phyloP scores from a whole-genome alignment of 768 basidiomycete species.

The Pulveroboletus ravenelii region DNA sequence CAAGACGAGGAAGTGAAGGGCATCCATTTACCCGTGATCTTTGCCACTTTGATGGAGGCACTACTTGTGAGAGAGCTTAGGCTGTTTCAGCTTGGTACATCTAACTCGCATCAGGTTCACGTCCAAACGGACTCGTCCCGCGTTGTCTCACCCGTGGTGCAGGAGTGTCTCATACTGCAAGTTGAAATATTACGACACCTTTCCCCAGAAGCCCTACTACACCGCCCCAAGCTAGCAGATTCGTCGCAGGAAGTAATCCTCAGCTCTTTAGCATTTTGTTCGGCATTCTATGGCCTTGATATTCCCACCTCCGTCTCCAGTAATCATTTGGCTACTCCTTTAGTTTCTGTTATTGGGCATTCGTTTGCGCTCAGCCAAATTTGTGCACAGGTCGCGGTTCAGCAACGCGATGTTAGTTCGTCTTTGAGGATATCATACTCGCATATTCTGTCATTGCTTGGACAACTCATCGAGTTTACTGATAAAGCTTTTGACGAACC shows the following conservation, averaged over 20 bases:
- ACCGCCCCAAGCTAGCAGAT: constrained; percentile 44
- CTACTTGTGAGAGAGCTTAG: constrained; percentile 46
- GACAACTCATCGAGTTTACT: constrained; percentile 44
- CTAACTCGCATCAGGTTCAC: constrained; percentile 29
- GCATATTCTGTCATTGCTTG: constrained; percentile 48
- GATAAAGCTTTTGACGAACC: constrained; percentile 30
- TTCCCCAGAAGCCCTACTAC: constrained; percentile 45
- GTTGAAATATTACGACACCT: constrained; percentile 51
- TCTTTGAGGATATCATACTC: constrained; percentile 48
- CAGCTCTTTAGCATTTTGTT: constrained; percentile 52
- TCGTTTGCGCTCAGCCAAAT: constrained; percentile 42
- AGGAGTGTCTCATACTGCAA: constrained; percentile 44
- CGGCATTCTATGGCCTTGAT: constrained; percentile 54
- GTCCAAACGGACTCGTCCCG: constrained; percentile 35
- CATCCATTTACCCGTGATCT: constrained; percentile 77
- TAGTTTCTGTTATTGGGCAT: constrained; percentile 55
- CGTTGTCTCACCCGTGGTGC: constrained; percentile 33
- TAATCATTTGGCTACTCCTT: constrained; percentile 37
- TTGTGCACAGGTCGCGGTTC: constrained; percentile 39
- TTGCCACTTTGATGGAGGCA: constrained; percentile 61
- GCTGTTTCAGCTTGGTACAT: not conserved
- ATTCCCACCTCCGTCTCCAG: constrained; percentile 27
- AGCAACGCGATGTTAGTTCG: constrained; percentile 28
- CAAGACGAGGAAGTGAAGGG: constrained; percentile 86
- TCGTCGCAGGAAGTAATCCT: constrained; percentile 31